A percentile compares a stretch with the other conserved stretches of the same genome.
These are phyloP conservation scores for Cinnamomum chago DNA, from an alignment of 164 flowering plant genomes.

Conservation along the genomic window DNA sequence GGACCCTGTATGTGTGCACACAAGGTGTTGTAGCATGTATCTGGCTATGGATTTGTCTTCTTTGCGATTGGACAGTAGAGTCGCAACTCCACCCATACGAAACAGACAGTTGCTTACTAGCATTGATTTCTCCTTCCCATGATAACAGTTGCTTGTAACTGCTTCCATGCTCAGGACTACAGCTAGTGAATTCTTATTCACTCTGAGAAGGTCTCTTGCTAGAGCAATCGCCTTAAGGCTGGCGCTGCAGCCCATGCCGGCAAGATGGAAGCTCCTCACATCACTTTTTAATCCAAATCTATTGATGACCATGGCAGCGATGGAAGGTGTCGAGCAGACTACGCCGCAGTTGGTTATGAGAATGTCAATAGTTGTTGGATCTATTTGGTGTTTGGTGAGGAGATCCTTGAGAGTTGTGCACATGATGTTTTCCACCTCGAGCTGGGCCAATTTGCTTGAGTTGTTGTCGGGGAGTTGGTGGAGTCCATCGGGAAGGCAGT, in stretches of 20 bases:
- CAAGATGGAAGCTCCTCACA: slow-evolving; percentile 3
- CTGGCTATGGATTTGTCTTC: slow-evolving; percentile 27
- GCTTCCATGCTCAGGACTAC: slow-evolving; percentile 5
- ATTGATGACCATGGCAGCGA: slow-evolving; percentile 30
- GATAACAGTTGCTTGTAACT: neutral
- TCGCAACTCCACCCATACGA: slow-evolving; percentile 46
- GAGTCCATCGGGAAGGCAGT: slow-evolving; percentile 27
- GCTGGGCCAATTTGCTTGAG: slow-evolving; percentile 18
- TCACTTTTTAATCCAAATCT: slow-evolving; percentile 2
- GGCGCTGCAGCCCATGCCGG: slow-evolving; percentile 9
- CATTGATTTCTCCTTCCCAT: slow-evolving; percentile 37
- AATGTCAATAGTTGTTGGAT: slow-evolving; percentile 47
- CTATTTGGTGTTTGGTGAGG: slow-evolving; percentile 35
- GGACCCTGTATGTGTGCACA: slow-evolving; percentile 27
- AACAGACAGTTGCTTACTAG: slow-evolving; percentile 51
- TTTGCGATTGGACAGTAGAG: slow-evolving; percentile 27
- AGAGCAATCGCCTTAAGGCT: neutral
- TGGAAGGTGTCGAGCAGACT: slow-evolving; percentile 60
- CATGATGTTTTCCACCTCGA: slow-evolving; percentile 36
- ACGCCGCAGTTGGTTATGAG: slow-evolving; percentile 58
- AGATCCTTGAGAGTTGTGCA: slow-evolving; percentile 40
- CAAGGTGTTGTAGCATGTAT: slow-evolving; percentile 31
- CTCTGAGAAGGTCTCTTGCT: slow-evolving; percentile 8
- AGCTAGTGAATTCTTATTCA: slow-evolving; percentile 2
- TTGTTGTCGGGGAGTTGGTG: slow-evolving; percentile 32